Evolutionary conservation across 768 basidiomycete genomes (phyloP).

Genomic region (Hericium erinaceus): DNA sequence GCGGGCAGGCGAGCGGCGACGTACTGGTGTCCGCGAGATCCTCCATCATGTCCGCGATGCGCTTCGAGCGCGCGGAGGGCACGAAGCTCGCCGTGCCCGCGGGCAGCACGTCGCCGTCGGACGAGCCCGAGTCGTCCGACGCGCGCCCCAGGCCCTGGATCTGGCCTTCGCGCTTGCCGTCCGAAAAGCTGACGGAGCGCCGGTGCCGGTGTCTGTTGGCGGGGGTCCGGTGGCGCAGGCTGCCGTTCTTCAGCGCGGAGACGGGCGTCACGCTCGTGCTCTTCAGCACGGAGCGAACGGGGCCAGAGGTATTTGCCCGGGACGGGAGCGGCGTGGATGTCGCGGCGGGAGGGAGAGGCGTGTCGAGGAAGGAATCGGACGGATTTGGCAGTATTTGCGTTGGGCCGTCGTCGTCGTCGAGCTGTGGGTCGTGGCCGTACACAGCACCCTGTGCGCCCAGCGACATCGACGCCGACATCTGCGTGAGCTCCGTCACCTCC

Average conservation of each 20-base stretch:
- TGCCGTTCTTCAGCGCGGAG: conserved; percentile 47
- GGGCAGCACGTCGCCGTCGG: conserved; percentile 7
- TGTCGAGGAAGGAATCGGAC: neutral
- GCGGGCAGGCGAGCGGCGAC: conserved; percentile 16
- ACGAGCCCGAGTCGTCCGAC: conserved; percentile 20
- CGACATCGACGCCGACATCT: conserved; percentile 17
- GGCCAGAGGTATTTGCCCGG: conserved; percentile 14
- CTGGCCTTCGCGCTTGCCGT: conserved; percentile 86
- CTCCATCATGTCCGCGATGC: conserved; percentile 75
- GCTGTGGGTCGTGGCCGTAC: conserved; percentile 6
- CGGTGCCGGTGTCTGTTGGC: conserved; percentile 40
- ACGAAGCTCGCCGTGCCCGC: conserved; percentile 23
- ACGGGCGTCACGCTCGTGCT: conserved; percentile 41
- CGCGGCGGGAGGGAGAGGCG: conserved; percentile 6
- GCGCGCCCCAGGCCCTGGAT: conserved; percentile 53
- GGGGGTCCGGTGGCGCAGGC: conserved; percentile 47
- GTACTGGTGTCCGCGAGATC: conserved; percentile 62
- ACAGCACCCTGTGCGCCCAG: neutral
- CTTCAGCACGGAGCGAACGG: conserved; percentile 32
- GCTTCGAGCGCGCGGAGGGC: conserved; percentile 63
- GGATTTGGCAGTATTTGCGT: neutral
- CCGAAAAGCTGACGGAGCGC: conserved; percentile 95
- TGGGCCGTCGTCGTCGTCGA: conserved; percentile 7
- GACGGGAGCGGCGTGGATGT: conserved; percentile 3
- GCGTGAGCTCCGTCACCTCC: conserved; percentile 12